Evolutionary conservation across 805 yeast genomes (phyloP).

Genomic region (Yamadazyma sp.): DNA sequence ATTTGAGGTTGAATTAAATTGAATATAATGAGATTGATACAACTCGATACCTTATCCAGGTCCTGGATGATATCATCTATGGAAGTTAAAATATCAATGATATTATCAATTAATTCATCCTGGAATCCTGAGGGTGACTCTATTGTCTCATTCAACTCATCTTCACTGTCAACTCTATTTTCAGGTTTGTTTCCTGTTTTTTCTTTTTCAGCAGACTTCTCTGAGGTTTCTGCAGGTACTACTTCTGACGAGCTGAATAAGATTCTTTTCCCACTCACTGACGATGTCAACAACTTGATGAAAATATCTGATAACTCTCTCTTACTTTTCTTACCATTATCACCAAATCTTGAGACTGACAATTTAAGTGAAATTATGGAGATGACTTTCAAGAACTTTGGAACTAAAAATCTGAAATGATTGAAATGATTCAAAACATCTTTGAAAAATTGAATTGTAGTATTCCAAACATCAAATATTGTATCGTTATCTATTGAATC

Average conservation of each 20-base stretch:
- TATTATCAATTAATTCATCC: slow-evolving; percentile 43
- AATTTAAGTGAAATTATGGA: slow-evolving; percentile 54
- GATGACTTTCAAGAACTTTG: slow-evolving; percentile 52
- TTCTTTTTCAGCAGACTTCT: slow-evolving; percentile 1
- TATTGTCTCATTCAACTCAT: slow-evolving; percentile 6
- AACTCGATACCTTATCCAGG: slow-evolving; percentile 53
- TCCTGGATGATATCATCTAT: slow-evolving; percentile 50
- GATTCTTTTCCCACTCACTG: slow-evolving; percentile 13
- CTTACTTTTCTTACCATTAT: slow-evolving; percentile 55
- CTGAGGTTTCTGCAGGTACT: background rate
- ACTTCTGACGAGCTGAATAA: slow-evolving; percentile 9
- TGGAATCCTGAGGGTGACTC: slow-evolving; percentile 20
- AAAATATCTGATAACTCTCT: slow-evolving; percentile 50
- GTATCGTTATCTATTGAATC: slow-evolving; percentile 70
- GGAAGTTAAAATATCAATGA: slow-evolving; percentile 28
- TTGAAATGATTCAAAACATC: slow-evolving; percentile 50
- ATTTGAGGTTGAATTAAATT: slow-evolving; percentile 52
- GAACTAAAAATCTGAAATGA: slow-evolving; percentile 47
- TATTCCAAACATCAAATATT: slow-evolving; percentile 73
- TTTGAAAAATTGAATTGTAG: slow-evolving; percentile 55
- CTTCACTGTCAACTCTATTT: slow-evolving; percentile 13
- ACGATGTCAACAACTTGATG: slow-evolving; percentile 22
- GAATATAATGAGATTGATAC: slow-evolving; percentile 51
- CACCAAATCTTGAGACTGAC: slow-evolving; percentile 57
- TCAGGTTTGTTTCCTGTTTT: slow-evolving; percentile 3